These are phyloP conservation scores for Lactuca saligna DNA, from an alignment of 129 eudicot genomes.

Conservation along the genomic window DNA sequence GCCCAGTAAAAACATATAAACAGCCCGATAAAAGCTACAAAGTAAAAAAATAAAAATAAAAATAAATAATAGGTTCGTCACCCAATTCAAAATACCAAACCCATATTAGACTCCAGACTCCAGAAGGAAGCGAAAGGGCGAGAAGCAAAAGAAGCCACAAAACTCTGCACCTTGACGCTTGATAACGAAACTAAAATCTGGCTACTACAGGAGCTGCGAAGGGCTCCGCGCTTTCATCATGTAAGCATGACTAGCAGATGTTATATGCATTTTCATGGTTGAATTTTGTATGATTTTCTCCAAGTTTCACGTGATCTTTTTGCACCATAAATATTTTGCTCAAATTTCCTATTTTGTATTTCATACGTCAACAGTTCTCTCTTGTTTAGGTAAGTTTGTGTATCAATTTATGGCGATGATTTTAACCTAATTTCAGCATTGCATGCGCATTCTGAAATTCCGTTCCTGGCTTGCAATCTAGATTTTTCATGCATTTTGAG, in stretches of 20 bases:
- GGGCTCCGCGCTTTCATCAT: neutral
- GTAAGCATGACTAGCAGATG: slow-evolving; percentile 24
- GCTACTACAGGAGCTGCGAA: neutral
- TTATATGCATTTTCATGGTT: slow-evolving; percentile 6
- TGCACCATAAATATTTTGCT: neutral
- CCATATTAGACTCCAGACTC: neutral
- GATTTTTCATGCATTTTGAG: slow-evolving; percentile 15
- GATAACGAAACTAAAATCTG: slow-evolving; percentile 6
- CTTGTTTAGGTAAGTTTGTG: neutral
- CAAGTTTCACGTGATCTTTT: neutral
- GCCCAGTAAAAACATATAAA: too few species aligned
- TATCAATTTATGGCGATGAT: neutral
- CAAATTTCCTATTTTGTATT: slow-evolving; percentile 6
- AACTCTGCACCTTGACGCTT: neutral
- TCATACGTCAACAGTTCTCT: neutral
- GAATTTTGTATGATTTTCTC: neutral
- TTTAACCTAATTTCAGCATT: slow-evolving; percentile 12
- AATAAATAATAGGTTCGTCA: neutral
- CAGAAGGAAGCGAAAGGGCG: slow-evolving; percentile 6
- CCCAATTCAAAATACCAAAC: neutral
- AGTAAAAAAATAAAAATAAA: too few species aligned
- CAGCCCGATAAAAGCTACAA: too few species aligned
- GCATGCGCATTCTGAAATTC: slow-evolving; percentile 3
- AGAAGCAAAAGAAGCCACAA: slow-evolving; percentile 6
- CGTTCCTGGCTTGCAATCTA: neutral